Conservation (phyloP, 2,329 filamentous ascomycete species). For the Cryphonectria japonica region DNA sequence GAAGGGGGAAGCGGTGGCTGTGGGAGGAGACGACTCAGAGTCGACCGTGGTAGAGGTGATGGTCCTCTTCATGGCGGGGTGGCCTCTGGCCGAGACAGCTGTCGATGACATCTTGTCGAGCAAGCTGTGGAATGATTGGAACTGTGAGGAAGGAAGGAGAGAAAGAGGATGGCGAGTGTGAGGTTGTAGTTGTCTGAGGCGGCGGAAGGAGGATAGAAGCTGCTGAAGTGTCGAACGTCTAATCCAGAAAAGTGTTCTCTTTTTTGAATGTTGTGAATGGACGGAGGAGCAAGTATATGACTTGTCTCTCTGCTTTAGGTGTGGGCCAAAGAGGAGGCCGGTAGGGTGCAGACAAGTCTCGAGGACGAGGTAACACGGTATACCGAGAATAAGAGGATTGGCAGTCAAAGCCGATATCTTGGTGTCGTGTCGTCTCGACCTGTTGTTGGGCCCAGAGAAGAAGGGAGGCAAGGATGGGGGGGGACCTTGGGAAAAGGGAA, state of each 20-base stretch:
- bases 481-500: neutral
- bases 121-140: neutral
- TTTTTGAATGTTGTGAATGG: neutral
- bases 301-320: neutral
- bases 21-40: conserved; percentile 56
- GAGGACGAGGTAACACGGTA: neutral
- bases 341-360: too few relatives aligned
- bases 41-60: conserved; percentile 45
- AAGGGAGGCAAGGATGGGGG: neutral
- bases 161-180: neutral
- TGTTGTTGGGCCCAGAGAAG: neutral
- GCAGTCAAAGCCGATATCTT: neutral
- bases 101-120: conserved; percentile 49
- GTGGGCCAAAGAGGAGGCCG: too few relatives aligned
- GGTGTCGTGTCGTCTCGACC: neutral
- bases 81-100: conserved; percentile 43
- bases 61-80: conserved; percentile 53
- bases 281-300: neutral
- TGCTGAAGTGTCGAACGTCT: neutral
- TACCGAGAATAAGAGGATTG: neutral
- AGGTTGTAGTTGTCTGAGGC: neutral
- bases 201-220: neutral
- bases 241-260: neutral
- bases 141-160: neutral
- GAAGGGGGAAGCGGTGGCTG: conserved; percentile 59